Base-by-base conservation (phyloP, 768 basidiomycete genomes). In the Rhizopogon vinicolor region DNA sequence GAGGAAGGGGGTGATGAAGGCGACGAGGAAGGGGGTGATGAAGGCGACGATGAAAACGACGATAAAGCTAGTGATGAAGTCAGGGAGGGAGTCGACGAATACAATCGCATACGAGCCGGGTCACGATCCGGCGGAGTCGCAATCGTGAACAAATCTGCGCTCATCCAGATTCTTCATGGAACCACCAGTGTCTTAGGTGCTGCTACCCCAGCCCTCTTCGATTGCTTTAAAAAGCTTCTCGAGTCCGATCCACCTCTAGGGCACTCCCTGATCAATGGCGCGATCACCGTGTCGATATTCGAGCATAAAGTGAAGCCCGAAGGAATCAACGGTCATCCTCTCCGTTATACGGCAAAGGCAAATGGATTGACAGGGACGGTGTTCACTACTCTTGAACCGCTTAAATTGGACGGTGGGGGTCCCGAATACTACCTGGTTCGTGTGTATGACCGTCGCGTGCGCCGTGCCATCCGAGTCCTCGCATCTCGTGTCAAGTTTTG, bases 241-340 rank as follows among this genome's bases (percentile, higher is more conserved):
- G 25, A 46, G 28, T 57, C 59, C 2, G 31, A 33, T 33, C 53
- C 62, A 2, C 60, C 60, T 18, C 57, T 59, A 3, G 62, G 65
- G 1, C 60, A 66, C 19, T 39, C 58, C 18, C 56, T 67, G 33
- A 41, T 62, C 54, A 68, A 68, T 31, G 64, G 65, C 16, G 58
- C 58, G 40, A 41, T 67, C 48, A 67, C 56, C 13, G 2, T 67
- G 9, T 48, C 64, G 18, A 5, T 68, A 16, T 59, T 66, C 28
- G 62, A 68, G 49, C 59, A 67, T 41, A 56, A 1, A 29, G 60
- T 67, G 39, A 44, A n/a, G 3, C 5, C 8, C 5, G 7, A 58
- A 14, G n/a, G 39, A 28, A 41, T 35, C 10, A 4, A 41, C 16
- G n/a, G 10, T 12, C 53, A 49, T 9, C 1, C 41, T 2, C 25